A percentile compares a stretch with the other conserved stretches of the same genome.
Evolutionary conservation across 495 filamentous ascomycete species (phyloP).

Genomic region (Xylaria acuta): DNA sequence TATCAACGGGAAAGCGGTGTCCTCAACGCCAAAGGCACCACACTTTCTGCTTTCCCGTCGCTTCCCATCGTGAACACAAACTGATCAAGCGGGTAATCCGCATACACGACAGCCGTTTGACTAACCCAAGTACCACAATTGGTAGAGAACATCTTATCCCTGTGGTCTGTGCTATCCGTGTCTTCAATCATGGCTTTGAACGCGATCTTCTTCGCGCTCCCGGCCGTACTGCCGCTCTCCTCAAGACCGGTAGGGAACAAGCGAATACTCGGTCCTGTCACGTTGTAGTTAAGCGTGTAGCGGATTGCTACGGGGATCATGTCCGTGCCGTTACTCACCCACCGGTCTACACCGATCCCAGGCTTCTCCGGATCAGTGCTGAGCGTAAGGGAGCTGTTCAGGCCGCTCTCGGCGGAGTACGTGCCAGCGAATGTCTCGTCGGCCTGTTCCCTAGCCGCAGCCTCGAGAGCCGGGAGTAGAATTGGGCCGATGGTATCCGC

Average conservation of each 20-base stretch:
- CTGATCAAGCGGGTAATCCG: slow-evolving; percentile 54
- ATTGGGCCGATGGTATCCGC: slow-evolving; percentile 51
- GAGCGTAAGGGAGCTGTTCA: slow-evolving; percentile 45
- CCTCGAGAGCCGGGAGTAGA: slow-evolving; percentile 53
- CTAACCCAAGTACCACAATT: slow-evolving; percentile 58
- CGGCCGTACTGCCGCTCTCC: slow-evolving; percentile 34
- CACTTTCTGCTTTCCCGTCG: slow-evolving; percentile 47
- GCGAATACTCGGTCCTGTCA: slow-evolving; percentile 48
- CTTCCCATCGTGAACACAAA: slow-evolving; percentile 56
- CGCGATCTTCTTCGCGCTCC: slow-evolving; percentile 42
- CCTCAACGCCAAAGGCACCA: slow-evolving; percentile 54
- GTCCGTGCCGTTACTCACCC: slow-evolving; percentile 59
- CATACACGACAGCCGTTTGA: slow-evolving; percentile 53
- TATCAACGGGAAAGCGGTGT: slow-evolving; percentile 25
- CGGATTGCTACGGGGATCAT: slow-evolving; percentile 46
- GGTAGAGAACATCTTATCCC: slow-evolving; percentile 48
- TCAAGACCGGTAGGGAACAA: slow-evolving; percentile 57
- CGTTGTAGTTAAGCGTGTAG: slow-evolving; percentile 41
- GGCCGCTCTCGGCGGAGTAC: slow-evolving; percentile 35
- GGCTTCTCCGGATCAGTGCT: slow-evolving; percentile 46
- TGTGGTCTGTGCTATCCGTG: slow-evolving; percentile 34
- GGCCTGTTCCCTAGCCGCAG: slow-evolving; percentile 52
- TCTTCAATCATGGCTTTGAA: slow-evolving; percentile 55
- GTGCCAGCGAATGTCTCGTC: slow-evolving; percentile 47
- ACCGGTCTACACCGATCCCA: slow-evolving; percentile 54